Evolutionary conservation across 169 alveolate genomes (phyloP).

Genomic region (Plasmodium gonderi): DNA sequence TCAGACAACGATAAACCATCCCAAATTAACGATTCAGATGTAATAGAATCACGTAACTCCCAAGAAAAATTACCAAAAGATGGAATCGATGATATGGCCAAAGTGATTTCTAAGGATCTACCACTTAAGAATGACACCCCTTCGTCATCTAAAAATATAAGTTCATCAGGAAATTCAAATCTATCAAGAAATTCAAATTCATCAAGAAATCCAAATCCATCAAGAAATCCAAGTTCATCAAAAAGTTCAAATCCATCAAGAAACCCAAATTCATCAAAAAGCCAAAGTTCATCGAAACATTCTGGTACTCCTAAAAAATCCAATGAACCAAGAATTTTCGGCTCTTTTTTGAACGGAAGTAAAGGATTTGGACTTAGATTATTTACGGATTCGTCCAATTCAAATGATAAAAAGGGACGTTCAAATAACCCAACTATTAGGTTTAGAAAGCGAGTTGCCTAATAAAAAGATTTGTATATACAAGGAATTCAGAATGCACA

Average conservation of each 20-base stretch:
- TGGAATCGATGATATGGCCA: background rate
- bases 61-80: background rate
- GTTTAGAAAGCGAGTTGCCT: background rate
- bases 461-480: background rate
- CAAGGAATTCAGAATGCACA: background rate
- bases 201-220: background rate
- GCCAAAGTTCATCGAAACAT: background rate
- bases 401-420: background rate
- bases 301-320: background rate
- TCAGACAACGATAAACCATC: background rate
- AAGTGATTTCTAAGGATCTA: background rate
- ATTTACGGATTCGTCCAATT: background rate
- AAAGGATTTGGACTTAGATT: background rate
- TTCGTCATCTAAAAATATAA: background rate
- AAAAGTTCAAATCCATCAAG: background rate
- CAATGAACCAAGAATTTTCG: background rate
- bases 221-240: background rate
- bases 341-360: background rate
- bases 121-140: background rate
- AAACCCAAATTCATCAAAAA: background rate
- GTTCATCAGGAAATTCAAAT: background rate
- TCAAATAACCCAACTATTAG: background rate
- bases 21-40: background rate
- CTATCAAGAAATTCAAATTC: background rate
- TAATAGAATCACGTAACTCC: background rate